Evolutionary conservation across 1,139 yeast genomes (phyloP).

Genomic region (Taphrina sp.): DNA sequence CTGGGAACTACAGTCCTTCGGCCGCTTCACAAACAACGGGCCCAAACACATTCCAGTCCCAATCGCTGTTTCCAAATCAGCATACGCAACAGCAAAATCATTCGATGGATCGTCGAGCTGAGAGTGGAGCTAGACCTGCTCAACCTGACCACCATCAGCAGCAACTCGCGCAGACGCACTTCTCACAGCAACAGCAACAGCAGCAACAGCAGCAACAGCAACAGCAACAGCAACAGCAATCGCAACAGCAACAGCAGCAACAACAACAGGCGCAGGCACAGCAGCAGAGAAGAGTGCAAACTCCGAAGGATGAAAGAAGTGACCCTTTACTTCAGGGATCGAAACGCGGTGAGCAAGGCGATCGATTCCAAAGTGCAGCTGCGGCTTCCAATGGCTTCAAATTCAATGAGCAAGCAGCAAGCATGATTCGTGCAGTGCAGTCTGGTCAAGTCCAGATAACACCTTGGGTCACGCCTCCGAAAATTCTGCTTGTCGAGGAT

Average conservation of each 20-base stretch:
- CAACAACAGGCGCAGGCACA: slow-evolving; percentile 25
- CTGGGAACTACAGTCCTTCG: slow-evolving; percentile 15
- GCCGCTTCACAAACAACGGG: slow-evolving; percentile 8
- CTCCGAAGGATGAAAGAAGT: slow-evolving; percentile 5
- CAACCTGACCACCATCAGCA: slow-evolving; percentile 14
- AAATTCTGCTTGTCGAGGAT: slow-evolving; percentile 77
- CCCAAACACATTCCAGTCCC: slow-evolving; percentile 7
- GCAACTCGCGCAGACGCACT: not conserved
- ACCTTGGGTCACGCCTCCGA: slow-evolving; percentile 41
- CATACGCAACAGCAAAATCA: not conserved
- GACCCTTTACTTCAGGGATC: slow-evolving; percentile 10
- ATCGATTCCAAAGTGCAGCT: slow-evolving; percentile 5
- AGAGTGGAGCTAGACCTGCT: too few relatives aligned
- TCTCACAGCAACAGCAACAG: not conserved
- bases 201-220: slow-evolving; percentile 5
- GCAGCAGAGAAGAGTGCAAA: slow-evolving; percentile 20
- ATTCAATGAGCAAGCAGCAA: slow-evolving; percentile 27
- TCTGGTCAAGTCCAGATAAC: slow-evolving; percentile 29
- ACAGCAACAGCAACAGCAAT: slow-evolving; percentile 26
- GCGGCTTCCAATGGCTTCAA: slow-evolving; percentile 3
- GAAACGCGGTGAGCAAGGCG: slow-evolving; percentile 4
- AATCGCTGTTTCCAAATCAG: slow-evolving; percentile 18
- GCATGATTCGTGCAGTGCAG: slow-evolving; percentile 26
- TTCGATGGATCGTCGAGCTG: too few relatives aligned
- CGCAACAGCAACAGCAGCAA: slow-evolving; percentile 2